Percentiles rank a stretch among this genome's conserved stretches.
phyloP scores from a whole-genome alignment of 78 protist genomes.

The Monocercomonoides exilis region DNA sequence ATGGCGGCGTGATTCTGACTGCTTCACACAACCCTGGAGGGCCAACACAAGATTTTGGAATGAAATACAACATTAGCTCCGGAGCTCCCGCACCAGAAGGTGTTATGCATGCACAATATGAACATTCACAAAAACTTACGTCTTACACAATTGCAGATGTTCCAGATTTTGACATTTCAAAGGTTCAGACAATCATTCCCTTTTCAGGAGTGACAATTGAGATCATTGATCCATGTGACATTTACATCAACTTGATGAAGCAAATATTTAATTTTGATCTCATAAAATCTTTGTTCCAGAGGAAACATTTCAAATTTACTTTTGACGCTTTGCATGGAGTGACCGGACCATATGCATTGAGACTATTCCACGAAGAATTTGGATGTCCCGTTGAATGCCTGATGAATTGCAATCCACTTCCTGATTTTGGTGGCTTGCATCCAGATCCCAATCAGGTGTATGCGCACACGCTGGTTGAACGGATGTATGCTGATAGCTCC shows the following conservation, averaged over 20 bases:
- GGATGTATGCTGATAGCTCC: conserved; percentile 42
- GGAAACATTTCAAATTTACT: conserved; percentile 45
- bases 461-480: conserved; percentile 78
- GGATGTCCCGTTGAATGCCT: conserved; percentile 58
- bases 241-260: conserved; percentile 29
- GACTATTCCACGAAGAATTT: conserved; percentile 63
- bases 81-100: conserved; percentile 92
- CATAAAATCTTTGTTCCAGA: conserved; percentile 32
- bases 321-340: conserved; percentile 85
- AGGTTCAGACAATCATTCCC: background rate
- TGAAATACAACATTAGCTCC: conserved; percentile 82
- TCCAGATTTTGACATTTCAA: background rate
- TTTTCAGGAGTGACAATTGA: background rate
- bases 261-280: conserved; percentile 68
- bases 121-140: conserved; percentile 34
- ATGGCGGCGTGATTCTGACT: conserved; percentile 77
- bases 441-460: conserved; percentile 95
- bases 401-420: conserved; percentile 49
- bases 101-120: conserved; percentile 69
- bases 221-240: background rate
- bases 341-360: conserved; percentile 79
- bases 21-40: conserved; percentile 98
- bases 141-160: conserved; percentile 28
- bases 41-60: conserved; percentile 79
- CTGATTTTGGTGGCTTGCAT: conserved; percentile 90